Conservation (phyloP, 345 rosid species). For the Lumnitzera racemosa region DNA sequence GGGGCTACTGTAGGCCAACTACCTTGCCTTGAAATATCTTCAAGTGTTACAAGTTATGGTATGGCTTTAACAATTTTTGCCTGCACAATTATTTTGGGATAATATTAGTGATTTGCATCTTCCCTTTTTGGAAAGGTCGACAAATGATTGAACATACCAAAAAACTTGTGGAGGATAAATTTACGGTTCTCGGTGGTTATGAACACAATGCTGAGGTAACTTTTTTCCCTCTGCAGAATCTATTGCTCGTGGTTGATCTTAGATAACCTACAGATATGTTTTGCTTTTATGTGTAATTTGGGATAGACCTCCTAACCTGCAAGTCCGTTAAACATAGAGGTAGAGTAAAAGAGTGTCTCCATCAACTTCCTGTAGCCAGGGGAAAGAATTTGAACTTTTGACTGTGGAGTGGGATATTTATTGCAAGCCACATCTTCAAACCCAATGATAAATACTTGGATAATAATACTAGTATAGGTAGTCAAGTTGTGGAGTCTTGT, state of each 20-base stretch:
- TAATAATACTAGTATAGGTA: too few species aligned
- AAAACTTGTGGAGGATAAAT: conserved; percentile 83
- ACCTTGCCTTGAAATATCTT: conserved; percentile 93
- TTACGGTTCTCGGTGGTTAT: conserved; percentile 64
- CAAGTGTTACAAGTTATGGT: conserved; percentile 99
- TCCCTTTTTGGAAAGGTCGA: conserved; percentile 56
- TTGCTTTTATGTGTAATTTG: too few species aligned
- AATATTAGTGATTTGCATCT: conserved; percentile 13
- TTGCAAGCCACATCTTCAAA: too few species aligned
- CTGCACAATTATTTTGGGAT: not conserved
- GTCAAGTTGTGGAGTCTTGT: too few species aligned
- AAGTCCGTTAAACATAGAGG: too few species aligned
- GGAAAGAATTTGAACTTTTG: too few species aligned
- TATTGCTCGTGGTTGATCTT: not conserved
- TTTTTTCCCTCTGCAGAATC: not conserved
- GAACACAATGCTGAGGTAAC: conserved; percentile 83
- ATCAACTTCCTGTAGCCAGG: too few species aligned
- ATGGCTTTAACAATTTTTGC: conserved; percentile 11
- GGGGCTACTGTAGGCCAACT: conserved; percentile 93
- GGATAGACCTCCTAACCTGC: too few species aligned
- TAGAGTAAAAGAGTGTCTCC: too few species aligned
- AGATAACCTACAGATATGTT: too few species aligned
- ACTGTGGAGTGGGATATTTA: too few species aligned
- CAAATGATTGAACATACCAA: conserved; percentile 98
- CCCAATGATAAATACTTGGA: too few species aligned